A percentile compares a stretch with the other conserved stretches of the same genome.
Conservation (phyloP, 768 basidiomycete species). For the Amanita rubescens region DNA sequence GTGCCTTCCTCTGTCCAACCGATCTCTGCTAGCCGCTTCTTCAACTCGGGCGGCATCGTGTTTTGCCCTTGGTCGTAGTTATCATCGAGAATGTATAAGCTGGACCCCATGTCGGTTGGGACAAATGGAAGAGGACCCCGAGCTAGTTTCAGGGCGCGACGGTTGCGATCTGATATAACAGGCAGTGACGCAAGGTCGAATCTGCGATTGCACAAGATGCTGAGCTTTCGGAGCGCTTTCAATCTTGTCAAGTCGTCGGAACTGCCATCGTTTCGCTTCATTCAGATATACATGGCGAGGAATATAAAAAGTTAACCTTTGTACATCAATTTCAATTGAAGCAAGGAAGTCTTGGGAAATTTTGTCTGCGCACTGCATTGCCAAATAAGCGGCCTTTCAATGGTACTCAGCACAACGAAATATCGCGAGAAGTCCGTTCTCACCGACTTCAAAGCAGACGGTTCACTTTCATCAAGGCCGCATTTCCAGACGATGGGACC, state of each 20-base stretch:
- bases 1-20: constrained; percentile 65
- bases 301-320: constrained; percentile 34
- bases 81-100: constrained; percentile 47
- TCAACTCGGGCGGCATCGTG: constrained; percentile 55
- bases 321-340: constrained; percentile 46
- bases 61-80: constrained; percentile 42
- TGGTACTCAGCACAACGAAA: not conserved
- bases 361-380: constrained; percentile 72
- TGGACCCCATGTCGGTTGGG: constrained; percentile 68
- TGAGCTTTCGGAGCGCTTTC: constrained; percentile 47
- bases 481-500: constrained; percentile 52
- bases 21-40: constrained; percentile 60
- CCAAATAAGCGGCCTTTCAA: constrained; percentile 49
- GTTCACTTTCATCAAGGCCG: constrained; percentile 37
- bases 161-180: constrained; percentile 49
- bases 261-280: constrained; percentile 24
- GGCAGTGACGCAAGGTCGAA: constrained; percentile 62
- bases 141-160: constrained; percentile 65
- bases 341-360: constrained; percentile 38
- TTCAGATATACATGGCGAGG: not conserved
- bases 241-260: constrained; percentile 40
- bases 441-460: constrained; percentile 42
- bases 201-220: constrained; percentile 55
- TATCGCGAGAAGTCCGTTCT: not conserved
- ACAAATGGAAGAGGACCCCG: constrained; percentile 68